Base-by-base conservation (phyloP, 169 alveolate species). In the Eimeria sp. region DNA sequence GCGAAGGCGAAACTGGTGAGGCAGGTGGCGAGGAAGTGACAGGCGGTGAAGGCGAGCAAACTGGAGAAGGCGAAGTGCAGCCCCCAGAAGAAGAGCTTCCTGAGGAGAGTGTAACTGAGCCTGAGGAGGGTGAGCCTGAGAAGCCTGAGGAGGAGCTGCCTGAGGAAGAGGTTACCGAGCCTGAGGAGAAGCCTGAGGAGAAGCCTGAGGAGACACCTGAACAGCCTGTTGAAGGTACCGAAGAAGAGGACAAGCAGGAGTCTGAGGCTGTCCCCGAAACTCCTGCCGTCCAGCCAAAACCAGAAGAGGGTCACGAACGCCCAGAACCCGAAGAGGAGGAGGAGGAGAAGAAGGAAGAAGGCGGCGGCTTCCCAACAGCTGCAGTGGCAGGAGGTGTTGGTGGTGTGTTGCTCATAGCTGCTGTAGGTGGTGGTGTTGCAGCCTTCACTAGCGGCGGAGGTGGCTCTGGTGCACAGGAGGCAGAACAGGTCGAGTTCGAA, bases 321-420 rank as follows among this genome's bases (percentile, higher is more conserved):
- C 84, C 84, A 4, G 54, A 27, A 14, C 58, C 27, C 20, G 84
- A 43, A 34, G 84, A 43, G 11, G 84, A 34, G 25, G 83, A 78
- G 6, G 27, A 78, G 30, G 89, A 78, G 22, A 67, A 78, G 67
- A 78, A 78, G 67, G 89, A 78, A 22, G 89, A 78, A 51, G 61
- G 70, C 47, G 63, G 89, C 16, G 89, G 89, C 61, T 49, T 78
- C 89, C 89, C 89, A 40, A 78, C 89, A 5, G 89, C 89, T 43
- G 89, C 89, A n/a, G 67, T 78, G 5, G 89, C 89, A 16, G 89
- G 89, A 20, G 89, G 89, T 78, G 67, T 78, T 14, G 89, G 89
- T 78, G 89, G 89, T 49, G 89, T 78, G 45, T 51, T 78, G 22
- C 89, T 78, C 45, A 13, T 78, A 4, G 89, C 89, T 4, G 89